These are phyloP conservation scores for Colletotrichum navitas DNA, from an alignment of 2,329 filamentous ascomycete genomes.

Conservation along the genomic window DNA sequence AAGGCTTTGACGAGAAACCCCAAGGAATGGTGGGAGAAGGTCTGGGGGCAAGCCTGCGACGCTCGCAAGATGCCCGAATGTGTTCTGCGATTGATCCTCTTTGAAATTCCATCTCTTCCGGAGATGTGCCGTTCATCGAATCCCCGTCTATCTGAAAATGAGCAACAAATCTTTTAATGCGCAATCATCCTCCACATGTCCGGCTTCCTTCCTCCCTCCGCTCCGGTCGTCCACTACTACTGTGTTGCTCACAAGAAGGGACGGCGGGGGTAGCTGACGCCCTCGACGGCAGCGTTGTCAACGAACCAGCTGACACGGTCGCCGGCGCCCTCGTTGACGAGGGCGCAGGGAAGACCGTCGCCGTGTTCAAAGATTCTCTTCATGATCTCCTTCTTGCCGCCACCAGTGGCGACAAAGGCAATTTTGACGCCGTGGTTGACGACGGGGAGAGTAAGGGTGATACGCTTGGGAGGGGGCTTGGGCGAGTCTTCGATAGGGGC, in stretches of 20 bases:
- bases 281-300: conserved; percentile 86
- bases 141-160: conserved; percentile 37
- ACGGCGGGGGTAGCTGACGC: conserved; percentile 83
- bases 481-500: conserved; percentile 92
- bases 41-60: conserved; percentile 1
- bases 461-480: conserved; percentile 90
- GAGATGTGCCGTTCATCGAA: conserved; percentile 28
- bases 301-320: conserved; percentile 97
- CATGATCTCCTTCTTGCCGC: conserved; percentile 89
- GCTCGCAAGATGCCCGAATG: conserved; percentile 12
- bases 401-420: conserved; percentile 92
- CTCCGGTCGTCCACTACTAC: conserved; percentile 13
- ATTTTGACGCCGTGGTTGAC: conserved; percentile 88
- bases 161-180: conserved; percentile 22
- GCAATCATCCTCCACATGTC: conserved; percentile 11
- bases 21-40: background rate
- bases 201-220: conserved; percentile 7
- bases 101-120: conserved; percentile 14
- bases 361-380: conserved; percentile 92
- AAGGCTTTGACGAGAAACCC: background rate
- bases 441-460: conserved; percentile 93
- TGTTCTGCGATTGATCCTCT: background rate
- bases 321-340: conserved; percentile 87
- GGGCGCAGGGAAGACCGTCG: conserved; percentile 82
- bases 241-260: conserved; percentile 64